These are phyloP conservation scores for Hibiscus trionum DNA, from an alignment of 345 rosid genomes.

Conservation along the genomic window DNA sequence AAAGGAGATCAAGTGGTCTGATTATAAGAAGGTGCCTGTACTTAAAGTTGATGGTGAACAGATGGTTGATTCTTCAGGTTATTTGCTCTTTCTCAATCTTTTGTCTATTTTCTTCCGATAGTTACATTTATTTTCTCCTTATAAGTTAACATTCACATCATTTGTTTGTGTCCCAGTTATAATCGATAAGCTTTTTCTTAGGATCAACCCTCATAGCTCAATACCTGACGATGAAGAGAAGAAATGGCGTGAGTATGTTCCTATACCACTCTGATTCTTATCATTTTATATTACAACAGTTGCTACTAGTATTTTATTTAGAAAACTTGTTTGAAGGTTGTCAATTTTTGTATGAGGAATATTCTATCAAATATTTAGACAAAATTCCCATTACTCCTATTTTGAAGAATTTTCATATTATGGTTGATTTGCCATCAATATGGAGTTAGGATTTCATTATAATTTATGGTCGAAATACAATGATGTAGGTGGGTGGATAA, in stretches of 20 bases:
- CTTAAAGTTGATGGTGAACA: constrained; percentile 71
- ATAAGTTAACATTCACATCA: background rate
- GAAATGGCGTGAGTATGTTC: constrained; percentile 36
- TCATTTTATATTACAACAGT: background rate
- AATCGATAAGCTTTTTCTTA: constrained; percentile 46
- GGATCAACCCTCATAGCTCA: constrained; percentile 47
- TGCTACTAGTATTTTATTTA: background rate
- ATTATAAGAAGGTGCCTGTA: constrained; percentile 88
- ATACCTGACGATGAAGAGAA: constrained; percentile 46
- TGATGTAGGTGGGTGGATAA: constrained; percentile 82
- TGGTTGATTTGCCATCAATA: background rate
- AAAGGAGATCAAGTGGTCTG: constrained; percentile 94
- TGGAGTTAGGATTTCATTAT: background rate
- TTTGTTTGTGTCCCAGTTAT: constrained; percentile 42
- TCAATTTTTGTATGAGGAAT: too few relatives aligned
- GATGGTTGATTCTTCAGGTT: constrained; percentile 93
- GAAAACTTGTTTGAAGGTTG: too few relatives aligned
- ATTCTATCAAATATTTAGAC: too few relatives aligned
- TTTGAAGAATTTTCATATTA: too few relatives aligned
- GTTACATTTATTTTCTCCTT: background rate
- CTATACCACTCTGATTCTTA: background rate
- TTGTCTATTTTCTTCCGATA: background rate
- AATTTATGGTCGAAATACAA: constrained; percentile 5
- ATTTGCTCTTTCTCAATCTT: background rate
- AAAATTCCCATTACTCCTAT: too few relatives aligned